Base-by-base conservation (phyloP, 2,329 filamentous ascomycete species). In the Beauveria sp. region DNA sequence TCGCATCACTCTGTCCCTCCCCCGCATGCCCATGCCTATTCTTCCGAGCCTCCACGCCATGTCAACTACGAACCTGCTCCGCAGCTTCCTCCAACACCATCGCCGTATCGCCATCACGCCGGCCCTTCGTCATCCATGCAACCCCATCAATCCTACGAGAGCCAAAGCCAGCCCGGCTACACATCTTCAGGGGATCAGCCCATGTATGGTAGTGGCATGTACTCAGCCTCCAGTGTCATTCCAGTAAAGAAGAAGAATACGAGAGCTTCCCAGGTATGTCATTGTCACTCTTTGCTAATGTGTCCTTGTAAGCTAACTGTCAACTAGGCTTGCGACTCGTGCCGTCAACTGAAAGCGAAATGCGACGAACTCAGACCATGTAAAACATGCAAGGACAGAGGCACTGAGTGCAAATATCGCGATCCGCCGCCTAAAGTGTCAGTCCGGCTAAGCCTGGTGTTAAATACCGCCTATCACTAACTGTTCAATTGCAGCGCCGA, bases 391-490 rank as follows among this genome's bases (percentile, higher is more conserved):
- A 89, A 88, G 68, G 93, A 98, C 67, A 96, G 96, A 71, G 87
- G 84, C 66, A 81, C 91, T 38, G 82, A 86, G 58, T 99, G 91
- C 77, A 87, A 90, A 73, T 98, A 97, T 73, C 87, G 93, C 66
- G 93, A 97, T 70, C 89, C 95, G 6, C 89, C 91, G 24, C 91
- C 91, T 18, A 95, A 96, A 70, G 93, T 96, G 90, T 96, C 81
- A 72, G 88, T 79, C 45, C 57, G 43, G 40, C 12, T 18, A 28
- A 14, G 40, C 10, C 20, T 20, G 6, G 2, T 26, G 18, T 24
- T 14, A 8, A 9, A 26, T 28, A 12, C 9, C 18, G 12, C 3
- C 5, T 12, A 30, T 5, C 12, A 53, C 66, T 67, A 60, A 69
- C 50, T 63, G 43, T 34, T 28, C 2, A n/a, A 14, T 20, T 50